Conservation (phyloP, 2,329 filamentous ascomycete species). For the Neophaeococcomyces mojaviensis region DNA sequence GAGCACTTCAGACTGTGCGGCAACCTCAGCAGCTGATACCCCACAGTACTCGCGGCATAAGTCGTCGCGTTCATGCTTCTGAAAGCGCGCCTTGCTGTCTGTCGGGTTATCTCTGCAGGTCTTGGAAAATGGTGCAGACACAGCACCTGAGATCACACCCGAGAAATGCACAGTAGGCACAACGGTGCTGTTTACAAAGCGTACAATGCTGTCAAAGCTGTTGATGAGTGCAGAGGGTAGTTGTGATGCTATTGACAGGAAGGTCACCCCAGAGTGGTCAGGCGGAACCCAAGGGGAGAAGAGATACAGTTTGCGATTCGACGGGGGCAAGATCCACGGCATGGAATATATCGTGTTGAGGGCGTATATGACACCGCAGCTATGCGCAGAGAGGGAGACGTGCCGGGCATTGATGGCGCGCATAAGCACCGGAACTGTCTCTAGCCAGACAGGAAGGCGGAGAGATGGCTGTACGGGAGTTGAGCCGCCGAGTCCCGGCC, state of each 20-base stretch:
- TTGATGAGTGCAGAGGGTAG: constrained; percentile 27
- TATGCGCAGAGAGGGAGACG: constrained; percentile 35
- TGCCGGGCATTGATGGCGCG: constrained; percentile 30
- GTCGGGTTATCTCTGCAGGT: not conserved
- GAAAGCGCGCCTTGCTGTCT: not conserved
- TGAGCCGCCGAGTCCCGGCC: constrained; percentile 40
- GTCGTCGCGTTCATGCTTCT: not conserved
- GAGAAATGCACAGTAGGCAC: constrained; percentile 26
- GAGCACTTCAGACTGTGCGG: not conserved
- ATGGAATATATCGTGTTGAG: constrained; percentile 34
- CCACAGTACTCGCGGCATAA: too few species aligned
- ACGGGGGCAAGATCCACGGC: too few species aligned
- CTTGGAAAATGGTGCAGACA: not conserved
- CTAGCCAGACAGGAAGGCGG: constrained; percentile 34
- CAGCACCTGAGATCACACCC: constrained; percentile 18
- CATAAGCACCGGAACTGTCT: constrained; percentile 35
- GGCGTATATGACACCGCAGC: constrained; percentile 36
- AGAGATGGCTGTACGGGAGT: constrained; percentile 30
- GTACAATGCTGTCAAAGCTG: constrained; percentile 25
- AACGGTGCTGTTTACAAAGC: constrained; percentile 28
- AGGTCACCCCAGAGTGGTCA: constrained; percentile 28
- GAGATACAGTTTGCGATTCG: constrained; percentile 23
- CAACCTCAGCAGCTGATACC: too few species aligned
- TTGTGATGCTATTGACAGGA: constrained; percentile 22
- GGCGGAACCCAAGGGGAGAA: constrained; percentile 29